Percentiles rank a stretch among this genome's conserved stretches.
Conservation (phyloP, 2,329 filamentous ascomycete species). For the Hypoxylon sp. region DNA sequence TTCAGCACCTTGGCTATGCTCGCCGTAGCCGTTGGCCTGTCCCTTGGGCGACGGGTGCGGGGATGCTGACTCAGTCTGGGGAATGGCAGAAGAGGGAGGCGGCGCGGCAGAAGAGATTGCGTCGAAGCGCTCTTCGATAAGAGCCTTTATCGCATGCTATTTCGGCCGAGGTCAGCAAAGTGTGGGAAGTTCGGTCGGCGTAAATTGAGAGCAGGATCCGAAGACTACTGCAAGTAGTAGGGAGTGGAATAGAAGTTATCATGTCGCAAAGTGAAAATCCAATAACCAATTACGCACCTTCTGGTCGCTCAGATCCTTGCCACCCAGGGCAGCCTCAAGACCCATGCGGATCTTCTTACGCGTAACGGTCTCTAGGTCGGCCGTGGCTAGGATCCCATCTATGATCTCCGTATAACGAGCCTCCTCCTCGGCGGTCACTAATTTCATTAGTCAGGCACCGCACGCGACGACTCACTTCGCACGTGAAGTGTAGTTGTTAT, state of each 20-base stretch:
- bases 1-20: constrained; percentile 51
- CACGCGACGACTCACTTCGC: background rate
- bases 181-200: background rate
- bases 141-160: constrained; percentile 77
- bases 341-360: constrained; percentile 74
- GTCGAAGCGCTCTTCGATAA: constrained; percentile 83
- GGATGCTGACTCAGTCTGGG: constrained; percentile 43
- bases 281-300: constrained; percentile 63
- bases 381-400: constrained; percentile 70
- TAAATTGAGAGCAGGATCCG: background rate
- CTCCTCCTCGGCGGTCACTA: constrained; percentile 67
- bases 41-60: constrained; percentile 47
- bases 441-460: constrained; percentile 30
- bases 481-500: constrained; percentile 8
- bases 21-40: constrained; percentile 50
- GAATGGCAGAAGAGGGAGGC: constrained; percentile 40
- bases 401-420: constrained; percentile 71
- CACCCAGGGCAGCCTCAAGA: constrained; percentile 68
- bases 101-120: constrained; percentile 70
- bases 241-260: background rate
- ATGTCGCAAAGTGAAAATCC: background rate
- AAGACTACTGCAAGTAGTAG: background rate
- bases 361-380: constrained; percentile 74
- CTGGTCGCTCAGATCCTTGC: constrained; percentile 71
- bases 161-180: constrained; percentile 12